Evolutionary conservation across 495 filamentous ascomycete species (phyloP), one percentile per base, ranked within the genome.

Genomic region (Aspergillus funiculosus): DNA sequence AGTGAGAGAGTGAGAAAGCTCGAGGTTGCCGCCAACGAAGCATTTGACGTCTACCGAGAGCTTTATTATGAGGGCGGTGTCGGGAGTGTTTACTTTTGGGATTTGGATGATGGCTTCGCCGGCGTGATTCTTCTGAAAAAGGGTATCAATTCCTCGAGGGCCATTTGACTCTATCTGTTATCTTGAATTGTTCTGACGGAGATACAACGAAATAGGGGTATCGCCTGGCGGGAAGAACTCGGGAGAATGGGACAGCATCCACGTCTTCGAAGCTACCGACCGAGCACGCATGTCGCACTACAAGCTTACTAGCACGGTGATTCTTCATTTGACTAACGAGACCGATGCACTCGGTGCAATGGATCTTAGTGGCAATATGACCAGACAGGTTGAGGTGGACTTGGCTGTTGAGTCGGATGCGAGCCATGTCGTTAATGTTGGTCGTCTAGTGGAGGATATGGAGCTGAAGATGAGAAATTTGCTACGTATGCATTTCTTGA

Each of bases 401-500:
- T 66, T 95, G 64, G 80, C 86, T 4, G 86, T 95, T 10, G 86
- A 91, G 46, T 87, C 83, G 53, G 94, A 98, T 67, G 82, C 81
- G 35, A 88, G 86, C 66, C 92, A 99, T 69, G 89, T 99, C 51
- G 86, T 86, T 38, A 99, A 99, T 63, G 88, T 97, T 51, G 92
- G 92, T 29, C 76, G 81, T 64, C 73, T 99, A 58, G 91, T 99
- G 35, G 92, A 99, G 73, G 94, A 99, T 71, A 96, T 99, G 91
- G 92, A 99, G 47, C 76, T 95, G 63, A 95, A 96, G 79, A 99
- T 99, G 94, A 82, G 92, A 67, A 99, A 97, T 63, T 65, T 97
- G 66, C 73, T 99, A 61, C 94, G 78, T 82, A 68, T 38, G 77
- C 70, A 15, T 31, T 29, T n/a, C n/a, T n/a, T n/a, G n/a, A n/a